Base-by-base conservation (phyloP, 2,329 filamentous ascomycete species). In the Septoria linicola region DNA sequence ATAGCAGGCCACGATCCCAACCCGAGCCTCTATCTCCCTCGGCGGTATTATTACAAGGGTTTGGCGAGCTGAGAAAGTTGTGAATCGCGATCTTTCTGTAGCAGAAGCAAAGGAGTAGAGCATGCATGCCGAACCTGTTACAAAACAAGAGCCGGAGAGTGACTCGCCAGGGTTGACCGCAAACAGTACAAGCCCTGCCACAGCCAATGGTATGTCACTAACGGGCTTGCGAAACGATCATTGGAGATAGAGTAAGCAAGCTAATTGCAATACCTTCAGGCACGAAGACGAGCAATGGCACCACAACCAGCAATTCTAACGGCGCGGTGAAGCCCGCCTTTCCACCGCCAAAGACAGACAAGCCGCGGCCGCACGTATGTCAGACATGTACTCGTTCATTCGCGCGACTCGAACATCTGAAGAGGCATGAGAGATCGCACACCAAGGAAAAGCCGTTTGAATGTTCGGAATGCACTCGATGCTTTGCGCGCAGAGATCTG, bases 391-490 rank as follows among this genome's bases (percentile, higher is more conserved):
- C 85, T 65, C 85, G 93, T 59, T 95, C 89, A 25, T 99, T 99
- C 70, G 93, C 93, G 52, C 85, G 93, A 55, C 76, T 99, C 63
- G 93, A 99, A 74, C 93, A 99, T 70, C 76, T 99, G 61, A 99
- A 99, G 76, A 87, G 93, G 55, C 93, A 99, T 72, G 93, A 97
- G 74, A 83, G 93, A 57, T 96, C 90, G n/a, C 91, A 96, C 69
- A 96, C 91, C 37, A 96, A 99, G 71, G 91, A 99, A 74, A 99
- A 99, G 77, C 93, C 93, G 1, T 99, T 99, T 64, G 90, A 96
- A 72, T 99, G 93, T 66, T 89, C 89, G 21, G 89, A 97, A 70
- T 99, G 93, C 72, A 81, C 89, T 31, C 78, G 93, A 73, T 97
- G 93, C 74, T 99, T 99, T 72, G 93, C 93, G 54, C 84, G 93